Conservation (phyloP, 148 eudicot species). For the Hydrangea macrophylla region DNA sequence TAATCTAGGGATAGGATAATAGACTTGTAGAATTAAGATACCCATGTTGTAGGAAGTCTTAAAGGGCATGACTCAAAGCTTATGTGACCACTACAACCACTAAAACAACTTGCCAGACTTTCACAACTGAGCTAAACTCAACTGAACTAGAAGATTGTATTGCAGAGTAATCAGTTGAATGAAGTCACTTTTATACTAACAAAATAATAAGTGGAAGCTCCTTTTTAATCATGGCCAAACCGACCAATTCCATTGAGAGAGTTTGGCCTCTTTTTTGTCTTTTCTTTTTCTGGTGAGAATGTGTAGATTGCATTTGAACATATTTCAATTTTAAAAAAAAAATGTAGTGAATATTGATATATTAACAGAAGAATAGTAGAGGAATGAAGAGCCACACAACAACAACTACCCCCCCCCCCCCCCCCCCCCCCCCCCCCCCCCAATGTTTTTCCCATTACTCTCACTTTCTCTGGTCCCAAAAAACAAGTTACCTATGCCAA, state of each 20-base stretch:
- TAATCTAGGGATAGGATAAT: background rate
- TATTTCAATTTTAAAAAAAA: background rate
- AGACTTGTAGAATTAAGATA: constrained; percentile 16
- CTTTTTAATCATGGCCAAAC: constrained; percentile 19
- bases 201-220: constrained; percentile 29
- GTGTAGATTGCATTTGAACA: background rate
- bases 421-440: background rate
- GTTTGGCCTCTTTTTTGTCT: constrained; percentile 15
- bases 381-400: too few species aligned
- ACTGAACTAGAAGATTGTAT: background rate
- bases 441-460: background rate
- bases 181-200: constrained; percentile 18
- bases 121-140: background rate
- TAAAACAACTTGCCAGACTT: constrained; percentile 19
- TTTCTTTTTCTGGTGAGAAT: constrained; percentile 10
- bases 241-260: constrained; percentile 28
- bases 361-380: constrained; percentile 14
- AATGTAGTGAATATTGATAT: background rate
- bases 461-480: constrained; percentile 10
- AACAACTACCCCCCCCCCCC: too few species aligned
- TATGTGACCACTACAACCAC: constrained; percentile 38
- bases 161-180: constrained; percentile 10
- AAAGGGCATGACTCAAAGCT: constrained; percentile 5
- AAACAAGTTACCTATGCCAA: background rate
- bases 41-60: constrained; percentile 24